Conservation (phyloP, 371 early-diverging fungal genomes). For the Quaeritorhiza haematococci region DNA sequence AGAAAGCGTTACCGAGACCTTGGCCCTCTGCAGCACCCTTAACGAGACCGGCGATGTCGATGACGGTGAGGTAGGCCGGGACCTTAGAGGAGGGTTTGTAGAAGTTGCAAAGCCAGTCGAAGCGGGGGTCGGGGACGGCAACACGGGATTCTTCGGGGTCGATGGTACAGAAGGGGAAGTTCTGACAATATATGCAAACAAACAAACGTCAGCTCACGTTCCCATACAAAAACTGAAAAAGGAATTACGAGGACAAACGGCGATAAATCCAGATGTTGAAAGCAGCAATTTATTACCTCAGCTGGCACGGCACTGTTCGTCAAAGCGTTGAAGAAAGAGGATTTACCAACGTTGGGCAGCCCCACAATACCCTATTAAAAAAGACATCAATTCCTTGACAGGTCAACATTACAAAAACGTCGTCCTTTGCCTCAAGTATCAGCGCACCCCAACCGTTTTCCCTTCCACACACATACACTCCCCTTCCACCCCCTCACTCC, state of each 20-base stretch:
- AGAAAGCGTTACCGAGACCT: conserved; percentile 92
- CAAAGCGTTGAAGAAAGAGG: conserved; percentile 94
- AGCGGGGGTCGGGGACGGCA: conserved; percentile 89
- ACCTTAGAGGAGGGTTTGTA: conserved; percentile 61
- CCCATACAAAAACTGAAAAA: conserved; percentile 56
- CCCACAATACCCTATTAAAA: conserved; percentile 71
- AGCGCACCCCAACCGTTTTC: no score
- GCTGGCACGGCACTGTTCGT: conserved; percentile 79
- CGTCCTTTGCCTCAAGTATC: no score
- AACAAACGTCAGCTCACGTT: background rate
- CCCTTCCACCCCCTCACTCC: no score
- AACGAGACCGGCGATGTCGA: conserved; percentile 99
- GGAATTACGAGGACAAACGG: conserved; percentile 45
- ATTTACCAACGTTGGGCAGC: conserved; percentile 98
- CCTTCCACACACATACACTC: no score
- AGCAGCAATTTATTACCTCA: background rate
- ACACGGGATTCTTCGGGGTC: conserved; percentile 94
- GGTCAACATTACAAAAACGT: conserved; percentile 21
- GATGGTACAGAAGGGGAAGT: conserved; percentile 65
- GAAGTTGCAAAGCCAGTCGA: conserved; percentile 76
- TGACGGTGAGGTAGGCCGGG: conserved; percentile 75
- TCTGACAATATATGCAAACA: conserved; percentile 30
- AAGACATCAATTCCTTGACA: background rate
- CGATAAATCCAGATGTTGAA: conserved; percentile 45
- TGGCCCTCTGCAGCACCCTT: conserved; percentile 57